Evolutionary conservation across 2,329 filamentous ascomycete genomes (phyloP).

Genomic region (Venturiaceae sp.): DNA sequence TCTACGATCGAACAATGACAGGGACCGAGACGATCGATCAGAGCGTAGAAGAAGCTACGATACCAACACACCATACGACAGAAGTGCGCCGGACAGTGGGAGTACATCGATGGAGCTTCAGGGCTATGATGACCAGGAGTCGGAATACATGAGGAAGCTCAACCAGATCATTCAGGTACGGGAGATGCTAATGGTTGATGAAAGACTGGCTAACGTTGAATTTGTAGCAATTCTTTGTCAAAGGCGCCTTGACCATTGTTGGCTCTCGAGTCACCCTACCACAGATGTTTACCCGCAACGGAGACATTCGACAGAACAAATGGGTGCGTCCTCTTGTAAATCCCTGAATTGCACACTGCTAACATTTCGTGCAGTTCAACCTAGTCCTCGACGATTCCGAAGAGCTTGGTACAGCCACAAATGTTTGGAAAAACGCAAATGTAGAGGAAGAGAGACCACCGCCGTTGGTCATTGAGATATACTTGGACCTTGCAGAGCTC

Average conservation of each 20-base stretch:
- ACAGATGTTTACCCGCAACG: slow-evolving; percentile 44
- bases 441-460: slow-evolving; percentile 68
- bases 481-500: slow-evolving; percentile 68
- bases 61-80: not conserved
- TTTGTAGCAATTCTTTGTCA: slow-evolving; percentile 77
- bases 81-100: slow-evolving; percentile 13
- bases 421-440: slow-evolving; percentile 72
- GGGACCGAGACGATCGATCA: slow-evolving; percentile 5
- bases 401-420: slow-evolving; percentile 71
- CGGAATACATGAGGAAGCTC: slow-evolving; percentile 45
- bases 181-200: slow-evolving; percentile 7
- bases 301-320: slow-evolving; percentile 58
- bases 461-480: slow-evolving; percentile 83
- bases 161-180: slow-evolving; percentile 88
- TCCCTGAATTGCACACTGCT: not conserved
- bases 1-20: slow-evolving; percentile 8
- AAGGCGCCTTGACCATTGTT: slow-evolving; percentile 74
- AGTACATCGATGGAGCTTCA: slow-evolving; percentile 15
- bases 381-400: slow-evolving; percentile 90
- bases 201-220: slow-evolving; percentile 17
- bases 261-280: slow-evolving; percentile 68
- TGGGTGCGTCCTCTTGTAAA: slow-evolving; percentile 54
- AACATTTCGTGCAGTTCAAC: slow-evolving; percentile 64
- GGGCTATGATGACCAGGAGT: slow-evolving; percentile 20
- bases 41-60: not conserved